Evolutionary conservation across 306 rosid genomes (phyloP).

Genomic region (Rubus idaeus): DNA sequence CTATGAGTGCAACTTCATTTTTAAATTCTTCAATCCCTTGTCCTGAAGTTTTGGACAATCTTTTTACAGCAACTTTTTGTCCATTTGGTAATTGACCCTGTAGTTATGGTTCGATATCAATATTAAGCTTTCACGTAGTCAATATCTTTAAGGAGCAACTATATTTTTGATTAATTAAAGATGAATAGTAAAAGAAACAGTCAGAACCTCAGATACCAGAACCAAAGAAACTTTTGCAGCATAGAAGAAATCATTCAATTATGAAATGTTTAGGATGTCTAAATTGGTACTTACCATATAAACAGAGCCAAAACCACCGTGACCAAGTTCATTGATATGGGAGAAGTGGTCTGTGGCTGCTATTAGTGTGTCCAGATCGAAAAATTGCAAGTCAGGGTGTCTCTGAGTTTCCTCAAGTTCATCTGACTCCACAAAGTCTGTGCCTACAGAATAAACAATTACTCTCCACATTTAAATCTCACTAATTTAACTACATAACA

Average conservation of each 20-base stretch:
- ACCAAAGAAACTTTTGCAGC: background rate
- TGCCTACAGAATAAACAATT: background rate
- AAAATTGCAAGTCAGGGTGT: constrained; percentile 13
- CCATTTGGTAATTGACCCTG: constrained; percentile 19
- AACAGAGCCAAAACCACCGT: constrained; percentile 27
- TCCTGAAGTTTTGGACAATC: constrained; percentile 48
- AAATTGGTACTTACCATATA: constrained; percentile 7
- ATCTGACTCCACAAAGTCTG: background rate
- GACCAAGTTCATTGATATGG: constrained; percentile 18
- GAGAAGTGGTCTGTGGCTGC: constrained; percentile 21
- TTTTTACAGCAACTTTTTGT: constrained; percentile 38
- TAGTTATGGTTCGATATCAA: background rate
- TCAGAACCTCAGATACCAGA: background rate
- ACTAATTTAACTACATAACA: background rate
- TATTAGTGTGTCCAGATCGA: constrained; percentile 10
- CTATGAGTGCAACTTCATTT: constrained; percentile 53
- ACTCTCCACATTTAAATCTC: background rate
- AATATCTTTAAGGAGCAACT: background rate
- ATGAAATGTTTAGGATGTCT: background rate
- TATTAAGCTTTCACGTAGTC: background rate
- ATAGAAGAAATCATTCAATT: no score
- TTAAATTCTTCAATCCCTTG: constrained; percentile 61
- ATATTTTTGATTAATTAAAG: background rate
- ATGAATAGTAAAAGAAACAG: background rate
- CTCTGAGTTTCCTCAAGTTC: constrained; percentile 5